Conservation (phyloP, 805 yeast species). For the Yarrowia sp. region DNA sequence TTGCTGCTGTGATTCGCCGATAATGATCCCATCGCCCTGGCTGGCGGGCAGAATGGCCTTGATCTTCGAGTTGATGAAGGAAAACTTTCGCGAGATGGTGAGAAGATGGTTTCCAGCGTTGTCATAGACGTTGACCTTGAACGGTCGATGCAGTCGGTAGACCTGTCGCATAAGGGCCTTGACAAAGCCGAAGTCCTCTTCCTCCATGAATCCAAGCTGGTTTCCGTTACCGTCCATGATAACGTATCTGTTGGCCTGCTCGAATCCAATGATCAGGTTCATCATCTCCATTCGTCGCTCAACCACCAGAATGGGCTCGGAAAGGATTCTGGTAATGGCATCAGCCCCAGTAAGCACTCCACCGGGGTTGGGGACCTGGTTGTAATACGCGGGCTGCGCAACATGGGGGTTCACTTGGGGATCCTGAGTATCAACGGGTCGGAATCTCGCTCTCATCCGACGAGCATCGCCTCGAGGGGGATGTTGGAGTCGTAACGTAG, state of each 20-base stretch:
- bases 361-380: constrained; percentile 39
- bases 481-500: not conserved
- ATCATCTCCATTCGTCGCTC: constrained; percentile 86
- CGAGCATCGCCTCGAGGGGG: constrained; percentile 20
- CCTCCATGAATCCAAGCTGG: constrained; percentile 76
- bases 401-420: constrained; percentile 3
- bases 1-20: constrained; percentile 87
- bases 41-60: constrained; percentile 60
- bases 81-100: constrained; percentile 73
- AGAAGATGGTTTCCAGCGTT: constrained; percentile 39
- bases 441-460: constrained; percentile 17
- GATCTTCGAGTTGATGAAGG: constrained; percentile 85
- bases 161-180: constrained; percentile 79
- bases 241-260: constrained; percentile 77
- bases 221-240: constrained; percentile 72
- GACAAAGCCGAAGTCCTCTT: constrained; percentile 68
- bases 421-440: not conserved
- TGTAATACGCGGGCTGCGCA: constrained; percentile 4
- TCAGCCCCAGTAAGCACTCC: constrained; percentile 57
- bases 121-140: constrained; percentile 42
- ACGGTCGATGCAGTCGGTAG: constrained; percentile 81
- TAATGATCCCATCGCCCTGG: constrained; percentile 46
- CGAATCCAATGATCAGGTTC: constrained; percentile 85
- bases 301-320: constrained; percentile 80
- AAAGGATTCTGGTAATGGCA: constrained; percentile 59